Evolutionary conservation across 495 filamentous ascomycete species (phyloP), one percentile per base, ranked within the genome.

Genomic region (Penicillium odoratum): DNA sequence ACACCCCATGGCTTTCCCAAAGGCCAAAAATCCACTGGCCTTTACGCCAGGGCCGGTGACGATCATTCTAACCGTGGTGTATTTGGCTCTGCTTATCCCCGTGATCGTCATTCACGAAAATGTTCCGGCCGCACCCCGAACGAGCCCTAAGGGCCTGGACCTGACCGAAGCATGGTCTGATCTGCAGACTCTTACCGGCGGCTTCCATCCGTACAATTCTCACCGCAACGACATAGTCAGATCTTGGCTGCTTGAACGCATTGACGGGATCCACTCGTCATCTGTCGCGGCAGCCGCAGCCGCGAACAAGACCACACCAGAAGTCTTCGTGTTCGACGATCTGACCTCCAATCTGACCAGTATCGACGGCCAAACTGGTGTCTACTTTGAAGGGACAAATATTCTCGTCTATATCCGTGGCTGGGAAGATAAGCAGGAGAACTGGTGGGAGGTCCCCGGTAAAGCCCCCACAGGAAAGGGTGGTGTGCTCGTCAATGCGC

Each of bases 311-410:
- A 53, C 67, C 29, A 66, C 67, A 33, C 67, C 73, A 4, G 73
- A 73, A 10, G 81, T 89, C 7, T 82, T 85, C 40, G 77, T 96
- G 10, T 91, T 96, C 66, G 84, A 91, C 60, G 92, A 98, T 67
- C 73, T 85, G 44, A 74, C 74, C 9, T 90, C 90, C n/a, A 98
- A 98, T 72, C 79, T 89, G 51, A 92, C 92, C 1, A 80, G 77
- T 38, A 59, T 67, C 13, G 70, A 72, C 38, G 60, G 68, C 25
- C 59, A 56, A 8, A 61, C 71, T 31, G 81, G 78, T 18, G 66
- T 80, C 38, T 97, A 97, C 64, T 96, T 93, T 61, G 93, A 97
- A 74, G 91, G 91, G 18, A 94, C 85, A 36, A 98, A 98, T 65
- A 88, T 97, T 63, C 84, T 97, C 51, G 87, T 97, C 13, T 96